Conservation (phyloP, 2,329 filamentous ascomycete genomes). For the Scytalidium sp. region DNA sequence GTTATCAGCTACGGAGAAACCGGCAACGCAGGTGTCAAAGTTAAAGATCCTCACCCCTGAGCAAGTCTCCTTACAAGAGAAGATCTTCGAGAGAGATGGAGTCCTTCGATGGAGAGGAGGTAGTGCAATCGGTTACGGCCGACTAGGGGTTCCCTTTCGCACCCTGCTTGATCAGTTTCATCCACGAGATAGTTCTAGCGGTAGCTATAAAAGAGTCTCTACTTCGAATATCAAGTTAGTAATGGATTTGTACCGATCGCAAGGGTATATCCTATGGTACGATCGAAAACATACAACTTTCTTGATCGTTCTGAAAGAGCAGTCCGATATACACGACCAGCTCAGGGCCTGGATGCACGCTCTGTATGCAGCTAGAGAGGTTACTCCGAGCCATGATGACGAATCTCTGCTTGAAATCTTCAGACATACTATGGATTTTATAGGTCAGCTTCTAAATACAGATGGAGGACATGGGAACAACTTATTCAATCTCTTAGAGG, state of each 20-base stretch:
- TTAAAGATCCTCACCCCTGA: constrained; percentile 54
- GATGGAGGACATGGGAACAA: not conserved
- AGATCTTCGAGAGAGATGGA: constrained; percentile 60
- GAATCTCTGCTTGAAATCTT: not conserved
- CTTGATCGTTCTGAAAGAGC: constrained; percentile 62
- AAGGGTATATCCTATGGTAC: constrained; percentile 62
- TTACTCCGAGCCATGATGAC: not conserved
- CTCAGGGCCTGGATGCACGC: constrained; percentile 63
- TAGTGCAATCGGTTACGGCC: constrained; percentile 47
- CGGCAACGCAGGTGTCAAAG: not conserved
- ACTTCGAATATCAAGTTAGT: constrained; percentile 32
- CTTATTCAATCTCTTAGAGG: constrained; percentile 32
- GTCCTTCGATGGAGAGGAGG: constrained; percentile 56
- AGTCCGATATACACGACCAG: constrained; percentile 44
- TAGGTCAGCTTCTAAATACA: not conserved
- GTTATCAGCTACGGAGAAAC: constrained; percentile 20
- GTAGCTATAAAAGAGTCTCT: constrained; percentile 17
- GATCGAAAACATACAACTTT: constrained; percentile 40
- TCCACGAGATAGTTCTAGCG: constrained; percentile 1
- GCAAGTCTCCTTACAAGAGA: constrained; percentile 57
- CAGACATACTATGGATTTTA: not conserved
- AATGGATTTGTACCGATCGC: constrained; percentile 45
- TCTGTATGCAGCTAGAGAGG: constrained; percentile 39
- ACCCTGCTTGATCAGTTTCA: constrained; percentile 17
- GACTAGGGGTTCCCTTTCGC: constrained; percentile 47